These are phyloP conservation scores for Verticillium nubilum DNA, from an alignment of 2,329 filamentous ascomycete species.

Conservation along the genomic window DNA sequence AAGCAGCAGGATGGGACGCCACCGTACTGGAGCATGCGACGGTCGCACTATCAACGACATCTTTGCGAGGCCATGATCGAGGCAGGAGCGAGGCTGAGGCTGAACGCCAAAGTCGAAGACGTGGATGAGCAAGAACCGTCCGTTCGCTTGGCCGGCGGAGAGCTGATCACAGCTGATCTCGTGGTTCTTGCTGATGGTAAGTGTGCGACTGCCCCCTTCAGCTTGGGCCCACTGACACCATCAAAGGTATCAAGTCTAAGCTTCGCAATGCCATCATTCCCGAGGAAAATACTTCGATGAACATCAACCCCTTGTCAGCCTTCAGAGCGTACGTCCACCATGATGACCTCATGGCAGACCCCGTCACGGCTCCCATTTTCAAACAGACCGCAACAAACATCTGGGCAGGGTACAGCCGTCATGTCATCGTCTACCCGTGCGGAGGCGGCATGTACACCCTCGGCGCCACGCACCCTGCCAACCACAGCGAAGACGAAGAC, in stretches of 20 bases:
- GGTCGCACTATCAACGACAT: neutral
- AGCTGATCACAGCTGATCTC: neutral
- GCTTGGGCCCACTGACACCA: no score
- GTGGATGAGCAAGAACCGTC: neutral
- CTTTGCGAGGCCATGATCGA: neutral
- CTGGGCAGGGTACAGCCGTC: neutral
- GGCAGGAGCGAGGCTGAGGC: no score
- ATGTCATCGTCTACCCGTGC: neutral
- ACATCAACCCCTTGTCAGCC: neutral
- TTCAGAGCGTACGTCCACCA: neutral
- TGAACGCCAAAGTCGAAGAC: neutral
- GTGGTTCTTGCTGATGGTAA: neutral
- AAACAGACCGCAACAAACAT: neutral
- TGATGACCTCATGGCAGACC: neutral
- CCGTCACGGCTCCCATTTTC: neutral
- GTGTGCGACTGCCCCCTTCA: neutral
- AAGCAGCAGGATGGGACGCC: neutral
- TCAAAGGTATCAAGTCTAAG: neutral
- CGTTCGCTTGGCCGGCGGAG: neutral
- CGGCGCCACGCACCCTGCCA: neutral
- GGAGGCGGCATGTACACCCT: conserved; percentile 1
- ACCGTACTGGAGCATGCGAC: neutral
- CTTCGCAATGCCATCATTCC: neutral
- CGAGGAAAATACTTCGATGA: neutral
- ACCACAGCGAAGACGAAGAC: neutral